A percentile compares a stretch with the other conserved stretches of the same genome.
Evolutionary conservation across 2,329 filamentous ascomycete genomes (phyloP).

Genomic region (Pseudogymnoascus sp.): DNA sequence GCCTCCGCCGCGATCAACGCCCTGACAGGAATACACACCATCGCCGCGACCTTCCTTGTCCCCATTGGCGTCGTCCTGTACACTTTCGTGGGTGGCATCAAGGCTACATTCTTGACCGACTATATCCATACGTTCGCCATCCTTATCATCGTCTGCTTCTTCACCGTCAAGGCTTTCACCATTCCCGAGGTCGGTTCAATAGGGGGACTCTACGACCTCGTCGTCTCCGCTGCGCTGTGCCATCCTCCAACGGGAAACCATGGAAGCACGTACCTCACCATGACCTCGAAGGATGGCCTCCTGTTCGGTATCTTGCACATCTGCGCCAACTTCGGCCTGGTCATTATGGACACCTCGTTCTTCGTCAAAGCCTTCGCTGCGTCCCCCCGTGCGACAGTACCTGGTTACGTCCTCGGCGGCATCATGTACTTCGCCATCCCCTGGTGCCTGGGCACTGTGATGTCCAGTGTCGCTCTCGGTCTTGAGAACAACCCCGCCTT

Average conservation of each 20-base stretch:
- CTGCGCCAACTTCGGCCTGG: conserved; percentile 42
- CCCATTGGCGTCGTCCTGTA: conserved; percentile 33
- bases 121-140: conserved; percentile 49
- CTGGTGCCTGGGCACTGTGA: conserved; percentile 44
- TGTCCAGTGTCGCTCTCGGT: conserved; percentile 39
- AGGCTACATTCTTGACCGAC: conserved; percentile 38
- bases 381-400: conserved; percentile 38
- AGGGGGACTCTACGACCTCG: conserved; percentile 40
- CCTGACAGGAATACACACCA: conserved; percentile 41
- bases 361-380: conserved; percentile 46
- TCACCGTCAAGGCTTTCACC: conserved; percentile 39
- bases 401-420: conserved; percentile 43
- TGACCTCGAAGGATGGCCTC: conserved; percentile 46
- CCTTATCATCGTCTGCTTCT: conserved; percentile 43
- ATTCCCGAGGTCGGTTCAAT: conserved; percentile 40
- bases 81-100: conserved; percentile 34
- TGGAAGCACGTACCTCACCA: conserved; percentile 46
- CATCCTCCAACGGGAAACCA: conserved; percentile 44
- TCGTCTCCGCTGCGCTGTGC: conserved; percentile 36
- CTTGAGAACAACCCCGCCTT: conserved; percentile 41
- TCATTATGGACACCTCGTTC: conserved; percentile 47
- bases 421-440: conserved; percentile 48
- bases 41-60: conserved; percentile 40
- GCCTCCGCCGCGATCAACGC: conserved; percentile 35
- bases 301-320: conserved; percentile 43